Percentiles rank a stretch among this genome's conserved stretches.
Conservation (phyloP, 2,329 filamentous ascomycete species). For the Talaromyces verruculosus region DNA sequence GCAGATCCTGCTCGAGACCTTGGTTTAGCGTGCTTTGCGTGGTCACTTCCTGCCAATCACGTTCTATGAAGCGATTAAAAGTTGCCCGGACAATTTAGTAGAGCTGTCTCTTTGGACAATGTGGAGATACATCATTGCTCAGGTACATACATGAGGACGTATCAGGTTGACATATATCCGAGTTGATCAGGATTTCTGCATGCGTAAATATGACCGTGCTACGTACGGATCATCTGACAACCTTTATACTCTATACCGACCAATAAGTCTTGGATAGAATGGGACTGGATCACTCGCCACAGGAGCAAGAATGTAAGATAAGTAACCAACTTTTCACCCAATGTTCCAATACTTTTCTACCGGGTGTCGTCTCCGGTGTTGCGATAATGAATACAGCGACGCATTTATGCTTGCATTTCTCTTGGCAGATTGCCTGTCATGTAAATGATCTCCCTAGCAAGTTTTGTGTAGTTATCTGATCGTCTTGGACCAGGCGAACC, state of each 20-base stretch:
- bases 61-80: not conserved
- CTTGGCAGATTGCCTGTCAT: not conserved
- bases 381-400: no score
- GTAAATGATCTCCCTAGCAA: not conserved
- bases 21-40: not conserved
- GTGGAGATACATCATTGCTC: not conserved
- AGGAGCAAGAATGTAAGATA: not conserved
- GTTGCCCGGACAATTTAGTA: not conserved
- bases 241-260: not conserved
- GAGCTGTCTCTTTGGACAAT: not conserved
- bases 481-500: not conserved
- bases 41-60: conserved; percentile 2
- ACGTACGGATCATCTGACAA: not conserved
- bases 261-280: not conserved
- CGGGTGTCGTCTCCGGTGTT: not conserved
- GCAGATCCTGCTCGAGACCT: conserved; percentile 1
- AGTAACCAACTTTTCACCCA: not conserved
- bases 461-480: not conserved
- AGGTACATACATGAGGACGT: not conserved
- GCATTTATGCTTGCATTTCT: not conserved
- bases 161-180: not conserved
- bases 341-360: not conserved
- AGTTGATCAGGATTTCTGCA: not conserved
- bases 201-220: not conserved
- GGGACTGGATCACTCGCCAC: not conserved